Base-by-base conservation (phyloP, 2,329 filamentous ascomycete species). In the Calonectria fujianensis region DNA sequence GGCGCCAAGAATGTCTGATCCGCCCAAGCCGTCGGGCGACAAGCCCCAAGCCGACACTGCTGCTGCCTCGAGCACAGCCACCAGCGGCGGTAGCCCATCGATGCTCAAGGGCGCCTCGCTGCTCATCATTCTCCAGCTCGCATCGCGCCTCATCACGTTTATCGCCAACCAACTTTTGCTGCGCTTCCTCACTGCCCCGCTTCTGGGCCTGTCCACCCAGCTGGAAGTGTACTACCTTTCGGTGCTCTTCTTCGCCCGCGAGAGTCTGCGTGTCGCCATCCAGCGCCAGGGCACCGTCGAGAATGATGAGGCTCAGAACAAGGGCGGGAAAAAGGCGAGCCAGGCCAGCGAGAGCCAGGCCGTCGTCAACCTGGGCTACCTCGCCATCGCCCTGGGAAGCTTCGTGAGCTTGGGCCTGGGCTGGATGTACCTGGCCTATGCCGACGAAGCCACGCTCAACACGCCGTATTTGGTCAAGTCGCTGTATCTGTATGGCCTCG, bases 181-280 rank as follows among this genome's bases (percentile, higher is more conserved):
- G 10, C 95, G 96, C 45, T 96, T 94, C 83, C 88, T 98, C 57
- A 98, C 96, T 1, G 96, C 97, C 0, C 91, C 94, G 73, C 89
- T 97, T 0, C 90, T 99, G 1, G 97, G 96, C 8, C 89, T 98
- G 7, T 94, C 96, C 2, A 94, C 96, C 0, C 97, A 98, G 84
- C 90, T 99, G 4, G 97, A 99, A 81, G 92, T 98, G 0, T 98
- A 96, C 84, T 96, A 96, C 74, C 94, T 98, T 57, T 95, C 96
- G 0, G 93, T 97, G n/a, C 90, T 99, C 0, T 98, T 98, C 85
- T 98, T 99, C 82, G 94, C 97, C 0, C 91, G 97, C 50, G 97
- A 99, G 85, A 96, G 94, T 81, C 87, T 98, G 64, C 93, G 97
- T 20, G 94, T 98, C n/a, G 96, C 96, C 32, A 91, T 98, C 45